Evolutionary conservation across 495 filamentous ascomycete genomes (phyloP).

Genomic region (Neurospora tetrasperma): DNA sequence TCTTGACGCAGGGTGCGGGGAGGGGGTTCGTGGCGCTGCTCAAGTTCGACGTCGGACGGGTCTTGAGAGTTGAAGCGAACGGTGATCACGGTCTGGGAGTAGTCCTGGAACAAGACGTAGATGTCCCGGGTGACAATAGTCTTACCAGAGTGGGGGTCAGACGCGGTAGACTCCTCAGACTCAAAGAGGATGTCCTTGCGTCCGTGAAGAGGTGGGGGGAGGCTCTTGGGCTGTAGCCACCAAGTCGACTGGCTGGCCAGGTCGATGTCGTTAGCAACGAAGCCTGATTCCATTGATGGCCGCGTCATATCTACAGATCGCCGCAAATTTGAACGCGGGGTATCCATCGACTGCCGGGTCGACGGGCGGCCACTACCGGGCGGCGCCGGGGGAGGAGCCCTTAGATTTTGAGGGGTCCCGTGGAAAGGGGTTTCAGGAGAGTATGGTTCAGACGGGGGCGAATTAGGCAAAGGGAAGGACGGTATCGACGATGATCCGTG

Average conservation of each 20-base stretch:
- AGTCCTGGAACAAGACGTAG: conserved; percentile 84
- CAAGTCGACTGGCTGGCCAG: conserved; percentile 60
- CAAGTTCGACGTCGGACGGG: conserved; percentile 56
- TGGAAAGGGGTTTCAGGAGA: conserved; percentile 13
- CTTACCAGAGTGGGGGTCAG: conserved; percentile 53
- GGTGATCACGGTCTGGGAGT: conserved; percentile 85
- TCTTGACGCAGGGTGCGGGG: conserved; percentile 83
- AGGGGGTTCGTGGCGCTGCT: conserved; percentile 81
- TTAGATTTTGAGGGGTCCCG: conserved; percentile 24
- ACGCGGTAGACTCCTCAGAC: conserved; percentile 62
- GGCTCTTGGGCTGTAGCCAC: conserved; percentile 68
- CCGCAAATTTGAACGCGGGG: conserved; percentile 44
- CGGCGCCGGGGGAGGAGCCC: conserved; percentile 38
- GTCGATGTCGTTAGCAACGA: conserved; percentile 80
- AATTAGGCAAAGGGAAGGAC: conserved; percentile 41
- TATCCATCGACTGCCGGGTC: conserved; percentile 59
- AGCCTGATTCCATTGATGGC: conserved; percentile 60
- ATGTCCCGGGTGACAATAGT: conserved; percentile 65
- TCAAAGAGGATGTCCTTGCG: conserved; percentile 79
- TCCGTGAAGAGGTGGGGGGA: conserved; percentile 71
- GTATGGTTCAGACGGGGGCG: conserved; percentile 33
- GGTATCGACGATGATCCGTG: conserved; percentile 16
- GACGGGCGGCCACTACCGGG: conserved; percentile 36
- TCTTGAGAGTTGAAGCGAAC: conserved; percentile 70
- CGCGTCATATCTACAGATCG: conserved; percentile 60